phyloP scores from a whole-genome alignment of 306 rosid genomes.

The Begonia loranthoides region DNA sequence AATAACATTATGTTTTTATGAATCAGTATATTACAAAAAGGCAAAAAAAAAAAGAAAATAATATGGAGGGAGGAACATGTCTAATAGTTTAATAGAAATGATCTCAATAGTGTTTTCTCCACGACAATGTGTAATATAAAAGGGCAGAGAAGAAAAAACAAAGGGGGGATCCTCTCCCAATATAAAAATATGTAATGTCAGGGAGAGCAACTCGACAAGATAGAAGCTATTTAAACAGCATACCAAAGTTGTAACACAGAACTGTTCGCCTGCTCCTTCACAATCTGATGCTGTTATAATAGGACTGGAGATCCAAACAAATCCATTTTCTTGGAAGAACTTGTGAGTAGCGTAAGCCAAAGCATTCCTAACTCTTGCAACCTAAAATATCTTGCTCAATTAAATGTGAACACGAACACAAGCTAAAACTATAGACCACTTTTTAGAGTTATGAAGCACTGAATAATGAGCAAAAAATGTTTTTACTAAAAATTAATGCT shows the following conservation, averaged over 20 bases:
- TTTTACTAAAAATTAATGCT: too few relatives aligned
- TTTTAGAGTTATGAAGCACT: too few relatives aligned
- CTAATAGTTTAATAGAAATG: too few relatives aligned
- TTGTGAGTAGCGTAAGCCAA: conserved; percentile 86
- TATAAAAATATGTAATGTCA: neutral
- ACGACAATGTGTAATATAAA: too few relatives aligned
- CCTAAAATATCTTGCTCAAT: conserved; percentile 31
- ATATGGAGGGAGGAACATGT: too few relatives aligned
- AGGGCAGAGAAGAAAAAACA: too few relatives aligned
- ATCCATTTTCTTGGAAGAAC: conserved; percentile 93
- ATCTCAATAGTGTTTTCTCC: too few relatives aligned
- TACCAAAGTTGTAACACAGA: conserved; percentile 94
- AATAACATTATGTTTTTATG: too few relatives aligned
- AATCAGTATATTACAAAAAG: too few relatives aligned
- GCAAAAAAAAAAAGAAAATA: too few relatives aligned
- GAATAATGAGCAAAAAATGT: too few relatives aligned
- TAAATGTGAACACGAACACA: conserved; percentile 4
- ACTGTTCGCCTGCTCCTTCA: conserved; percentile 99
- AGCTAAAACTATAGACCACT: conserved; percentile 4
- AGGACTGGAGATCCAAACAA: conserved; percentile 84
- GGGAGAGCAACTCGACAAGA: neutral
- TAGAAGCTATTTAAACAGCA: conserved; percentile 4
- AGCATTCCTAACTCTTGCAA: conserved; percentile 89
- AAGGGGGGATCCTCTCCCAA: too few relatives aligned
- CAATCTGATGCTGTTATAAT: conserved; percentile 95